Evolutionary conservation across 2,329 filamentous ascomycete genomes (phyloP).

Genomic region (Cytospora piceicola): DNA sequence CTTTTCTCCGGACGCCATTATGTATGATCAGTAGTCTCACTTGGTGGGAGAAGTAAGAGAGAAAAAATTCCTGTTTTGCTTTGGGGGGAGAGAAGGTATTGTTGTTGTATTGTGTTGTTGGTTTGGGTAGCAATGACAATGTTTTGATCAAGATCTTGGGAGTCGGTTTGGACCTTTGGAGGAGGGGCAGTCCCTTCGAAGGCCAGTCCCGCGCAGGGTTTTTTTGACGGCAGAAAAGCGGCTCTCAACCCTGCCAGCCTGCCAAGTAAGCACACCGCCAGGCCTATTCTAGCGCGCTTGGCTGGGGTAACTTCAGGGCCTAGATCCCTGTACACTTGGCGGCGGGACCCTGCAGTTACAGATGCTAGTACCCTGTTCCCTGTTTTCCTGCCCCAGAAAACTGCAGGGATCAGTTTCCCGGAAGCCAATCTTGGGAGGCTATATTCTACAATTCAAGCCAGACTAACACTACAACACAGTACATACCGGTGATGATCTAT

Average conservation of each 20-base stretch:
- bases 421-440: no score
- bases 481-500: no score
- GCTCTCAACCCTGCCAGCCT: neutral
- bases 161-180: neutral
- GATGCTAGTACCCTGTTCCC: neutral
- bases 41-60: neutral
- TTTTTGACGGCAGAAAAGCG: constrained; percentile 6
- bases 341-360: neutral
- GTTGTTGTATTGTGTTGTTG: neutral
- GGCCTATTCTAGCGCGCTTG: neutral
- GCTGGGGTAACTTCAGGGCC: neutral
- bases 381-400: neutral
- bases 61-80: neutral
- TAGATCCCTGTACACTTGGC: neutral
- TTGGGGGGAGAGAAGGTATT: neutral
- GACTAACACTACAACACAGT: no score
- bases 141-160: neutral
- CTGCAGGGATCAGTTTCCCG: no score
- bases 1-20: constrained; percentile 52
- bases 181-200: neutral
- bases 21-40: neutral
- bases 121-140: neutral
- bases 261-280: neutral
- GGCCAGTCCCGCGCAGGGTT: neutral
- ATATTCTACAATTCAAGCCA: no score